These are phyloP conservation scores for Hypoxylon sp. DNA, from an alignment of 2,329 filamentous ascomycete genomes.

Conservation along the genomic window DNA sequence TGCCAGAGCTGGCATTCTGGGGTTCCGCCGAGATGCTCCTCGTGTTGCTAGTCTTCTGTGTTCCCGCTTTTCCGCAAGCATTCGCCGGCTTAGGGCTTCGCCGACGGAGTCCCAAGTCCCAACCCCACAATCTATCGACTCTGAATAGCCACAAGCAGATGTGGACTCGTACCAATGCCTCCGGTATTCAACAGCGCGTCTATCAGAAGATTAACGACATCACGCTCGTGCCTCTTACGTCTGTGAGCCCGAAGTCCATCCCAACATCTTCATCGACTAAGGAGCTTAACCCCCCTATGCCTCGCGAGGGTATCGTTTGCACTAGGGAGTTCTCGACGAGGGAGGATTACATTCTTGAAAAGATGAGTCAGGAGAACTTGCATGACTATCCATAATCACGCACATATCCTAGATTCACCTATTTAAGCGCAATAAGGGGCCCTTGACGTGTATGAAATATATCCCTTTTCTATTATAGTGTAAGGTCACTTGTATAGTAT, in stretches of 20 bases:
- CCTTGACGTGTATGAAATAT: no score
- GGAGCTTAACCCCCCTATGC: not conserved
- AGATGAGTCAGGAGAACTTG: not conserved
- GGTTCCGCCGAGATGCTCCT: not conserved
- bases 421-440: no score
- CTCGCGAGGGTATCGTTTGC: not conserved
- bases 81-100: not conserved
- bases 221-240: not conserved
- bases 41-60: not conserved
- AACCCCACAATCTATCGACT: not conserved
- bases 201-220: not conserved
- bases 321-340: not conserved
- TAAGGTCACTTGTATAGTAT: no score
- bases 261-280: not conserved
- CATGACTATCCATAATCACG: not conserved
- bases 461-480: no score
- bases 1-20: not conserved
- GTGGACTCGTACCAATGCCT: not conserved
- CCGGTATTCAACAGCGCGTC: not conserved
- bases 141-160: not conserved
- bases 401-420: not conserved
- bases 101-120: not conserved
- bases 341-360: not conserved
- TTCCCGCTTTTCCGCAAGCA: not conserved
- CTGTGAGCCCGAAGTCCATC: not conserved